Percentiles rank a stretch among this genome's conserved stretches.
These are phyloP conservation scores for Thoreauomyces humboldtii DNA, from an alignment of 192 early-diverging fungal species.

Conservation along the genomic window DNA sequence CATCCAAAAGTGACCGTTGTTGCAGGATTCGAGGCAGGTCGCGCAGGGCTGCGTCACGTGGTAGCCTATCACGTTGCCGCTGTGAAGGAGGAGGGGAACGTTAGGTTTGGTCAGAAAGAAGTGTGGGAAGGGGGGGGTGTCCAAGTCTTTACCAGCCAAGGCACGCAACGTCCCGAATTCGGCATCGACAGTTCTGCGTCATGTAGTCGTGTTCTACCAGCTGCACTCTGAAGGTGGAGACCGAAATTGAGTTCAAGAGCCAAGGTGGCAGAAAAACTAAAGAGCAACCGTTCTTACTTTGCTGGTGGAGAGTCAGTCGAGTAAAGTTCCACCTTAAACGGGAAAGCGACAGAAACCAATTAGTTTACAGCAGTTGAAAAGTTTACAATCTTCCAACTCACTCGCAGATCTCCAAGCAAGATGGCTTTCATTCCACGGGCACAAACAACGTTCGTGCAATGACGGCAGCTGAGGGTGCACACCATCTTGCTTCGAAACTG, in stretches of 20 bases:
- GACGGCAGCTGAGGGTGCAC: constrained; percentile 64
- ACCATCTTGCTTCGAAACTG: constrained; percentile 69
- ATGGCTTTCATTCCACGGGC: constrained; percentile 80
- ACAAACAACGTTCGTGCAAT: constrained; percentile 63
- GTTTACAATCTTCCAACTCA: constrained; percentile 22
- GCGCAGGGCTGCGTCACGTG: constrained; percentile 81
- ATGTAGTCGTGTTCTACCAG: constrained; percentile 75
- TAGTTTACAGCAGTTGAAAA: constrained; percentile 24
- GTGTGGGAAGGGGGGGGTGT: neutral
- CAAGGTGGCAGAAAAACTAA: no score
- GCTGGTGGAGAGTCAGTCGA: constrained; percentile 70
- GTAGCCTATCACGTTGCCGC: constrained; percentile 73
- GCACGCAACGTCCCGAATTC: constrained; percentile 78
- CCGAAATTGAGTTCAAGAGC: neutral
- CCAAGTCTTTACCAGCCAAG: constrained; percentile 57
- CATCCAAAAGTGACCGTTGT: constrained; percentile 99
- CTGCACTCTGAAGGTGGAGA: constrained; percentile 49
- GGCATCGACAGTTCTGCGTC: constrained; percentile 75
- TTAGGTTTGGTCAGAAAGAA: neutral
- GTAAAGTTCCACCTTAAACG: constrained; percentile 57
- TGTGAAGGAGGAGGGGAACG: constrained; percentile 3
- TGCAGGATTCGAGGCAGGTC: constrained; percentile 82
- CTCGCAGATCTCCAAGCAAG: constrained; percentile 65
- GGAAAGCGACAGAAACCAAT: no score
- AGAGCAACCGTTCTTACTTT: constrained; percentile 2